A percentile compares a stretch with the other conserved stretches of the same genome.
Conservation (phyloP, 1,139 yeast genomes). For the Cylindricascospora bacillispora region DNA sequence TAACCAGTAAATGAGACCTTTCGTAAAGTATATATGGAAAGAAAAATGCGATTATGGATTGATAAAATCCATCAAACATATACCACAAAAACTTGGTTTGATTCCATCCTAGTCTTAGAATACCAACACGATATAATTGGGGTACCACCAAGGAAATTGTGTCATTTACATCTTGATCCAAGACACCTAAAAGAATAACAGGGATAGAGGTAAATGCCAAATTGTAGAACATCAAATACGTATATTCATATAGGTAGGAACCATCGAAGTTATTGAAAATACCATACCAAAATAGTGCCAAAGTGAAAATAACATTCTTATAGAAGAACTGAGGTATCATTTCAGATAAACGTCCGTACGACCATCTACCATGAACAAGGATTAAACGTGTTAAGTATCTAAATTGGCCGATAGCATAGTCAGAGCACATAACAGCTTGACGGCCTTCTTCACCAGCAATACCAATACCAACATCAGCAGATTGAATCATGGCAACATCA, state of each 20-base stretch:
- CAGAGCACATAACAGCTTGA: slow-evolving; percentile 96
- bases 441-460: slow-evolving; percentile 98
- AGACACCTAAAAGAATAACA: slow-evolving; percentile 75
- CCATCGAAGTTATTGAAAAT: slow-evolving; percentile 80
- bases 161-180: slow-evolving; percentile 88
- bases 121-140: slow-evolving; percentile 76
- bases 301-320: slow-evolving; percentile 79
- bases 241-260: slow-evolving; percentile 80
- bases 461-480: slow-evolving; percentile 97
- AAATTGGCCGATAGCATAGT: slow-evolving; percentile 93
- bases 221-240: slow-evolving; percentile 84
- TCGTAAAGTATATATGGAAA: slow-evolving; percentile 69
- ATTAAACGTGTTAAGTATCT: slow-evolving; percentile 67
- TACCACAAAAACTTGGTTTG: slow-evolving; percentile 70
- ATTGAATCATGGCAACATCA: slow-evolving; percentile 97
- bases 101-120: slow-evolving; percentile 70
- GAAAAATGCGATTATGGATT: slow-evolving; percentile 72
- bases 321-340: slow-evolving; percentile 92
- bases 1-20: slow-evolving; percentile 39
- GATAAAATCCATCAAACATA: slow-evolving; percentile 80
- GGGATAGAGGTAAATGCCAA: slow-evolving; percentile 93
- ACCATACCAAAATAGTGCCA: slow-evolving; percentile 91
- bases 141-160: slow-evolving; percentile 79
- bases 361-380: slow-evolving; percentile 93
- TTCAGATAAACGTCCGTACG: slow-evolving; percentile 79